Evolutionary conservation across 495 filamentous ascomycete species (phyloP), one percentile per base, ranked within the genome.

Genomic region (Lophiotrema nucula): DNA sequence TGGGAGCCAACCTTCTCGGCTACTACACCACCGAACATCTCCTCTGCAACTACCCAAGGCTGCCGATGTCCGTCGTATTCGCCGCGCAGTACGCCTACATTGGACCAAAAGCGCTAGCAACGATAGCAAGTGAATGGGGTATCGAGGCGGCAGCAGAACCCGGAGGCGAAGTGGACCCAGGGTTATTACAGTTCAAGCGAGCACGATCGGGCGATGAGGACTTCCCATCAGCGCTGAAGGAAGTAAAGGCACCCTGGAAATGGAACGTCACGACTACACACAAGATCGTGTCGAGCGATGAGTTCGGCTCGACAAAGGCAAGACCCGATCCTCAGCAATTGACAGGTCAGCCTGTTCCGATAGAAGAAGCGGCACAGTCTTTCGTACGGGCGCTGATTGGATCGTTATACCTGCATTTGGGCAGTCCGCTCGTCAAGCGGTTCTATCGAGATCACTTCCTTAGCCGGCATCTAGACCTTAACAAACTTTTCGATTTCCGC

Each of bases 111-210:
- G 79, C 90, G 0, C 81, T 97, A 19, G 73, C 81, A 23, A 73
- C 81, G 1, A 80, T 97, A 56, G 79, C 87, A 0, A 73, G 77
- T 28, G 88, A 91, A 72, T 98, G 93, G 92, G 93, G 95, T 73
- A 82, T 97, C 15, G 92, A 97, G 65, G 65, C 75, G 33, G 93
- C 88, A 15, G 87, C 88, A 6, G 83, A 81, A 28, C 92, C 93
- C 0, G 92, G 90, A 19, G 85, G 81, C 42, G 89, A 97, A 73
- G 92, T 97, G 51, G 92, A 98, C 71, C 88, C 92, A 1, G 95
- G 93, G 10, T 74, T 92, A n/a, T 79, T 98, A 37, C 95, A 97
- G 70, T 93, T 89, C 73, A 78, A 76, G 48, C 72, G 81, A 42
- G 46, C 86, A 31, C 71, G 76, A 27, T 80, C 87, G 1, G 87